Conservation (phyloP, 441 rosid genomes). For the Lepidium campestre region DNA sequence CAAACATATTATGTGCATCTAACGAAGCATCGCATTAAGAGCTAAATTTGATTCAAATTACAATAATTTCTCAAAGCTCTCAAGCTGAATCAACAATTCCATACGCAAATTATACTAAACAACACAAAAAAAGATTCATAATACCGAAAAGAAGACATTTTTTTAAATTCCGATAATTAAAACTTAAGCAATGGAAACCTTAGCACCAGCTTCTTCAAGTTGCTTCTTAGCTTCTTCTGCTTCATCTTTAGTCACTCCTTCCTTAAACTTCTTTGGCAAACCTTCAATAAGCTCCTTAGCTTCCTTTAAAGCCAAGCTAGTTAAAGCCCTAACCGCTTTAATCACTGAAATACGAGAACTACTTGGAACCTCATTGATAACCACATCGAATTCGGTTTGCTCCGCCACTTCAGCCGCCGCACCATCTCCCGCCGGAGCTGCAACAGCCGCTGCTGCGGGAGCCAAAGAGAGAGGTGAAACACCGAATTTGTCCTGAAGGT, state of each 20-base stretch:
- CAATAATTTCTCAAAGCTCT: conserved; percentile 13
- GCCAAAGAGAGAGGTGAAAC: conserved; percentile 75
- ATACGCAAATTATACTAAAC: conserved; percentile 10
- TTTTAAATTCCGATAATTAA: neutral
- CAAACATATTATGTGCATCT: conserved; percentile 11
- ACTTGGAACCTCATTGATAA: conserved; percentile 71
- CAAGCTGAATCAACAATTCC: neutral
- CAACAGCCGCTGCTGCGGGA: conserved; percentile 46
- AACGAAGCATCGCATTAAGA: neutral
- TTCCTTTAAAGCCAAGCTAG: conserved; percentile 75
- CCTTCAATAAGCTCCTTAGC: conserved; percentile 86
- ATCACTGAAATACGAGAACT: conserved; percentile 68
- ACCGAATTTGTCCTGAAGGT: conserved; percentile 79
- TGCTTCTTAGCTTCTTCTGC: conserved; percentile 77
- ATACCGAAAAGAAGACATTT: neutral
- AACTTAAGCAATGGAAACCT: conserved; percentile 37
- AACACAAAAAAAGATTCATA: neutral
- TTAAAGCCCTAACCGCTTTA: conserved; percentile 63
- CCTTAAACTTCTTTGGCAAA: conserved; percentile 81
- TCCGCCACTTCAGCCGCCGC: conserved; percentile 53
- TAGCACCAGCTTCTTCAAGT: conserved; percentile 84
- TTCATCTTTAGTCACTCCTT: conserved; percentile 62
- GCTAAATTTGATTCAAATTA: neutral
- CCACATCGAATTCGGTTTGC: conserved; percentile 77
- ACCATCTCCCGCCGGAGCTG: conserved; percentile 33